Evolutionary conservation across 2,329 filamentous ascomycete species (phyloP), one percentile per base, ranked within the genome.

Genomic region (Sclerotinia trifoliorum): DNA sequence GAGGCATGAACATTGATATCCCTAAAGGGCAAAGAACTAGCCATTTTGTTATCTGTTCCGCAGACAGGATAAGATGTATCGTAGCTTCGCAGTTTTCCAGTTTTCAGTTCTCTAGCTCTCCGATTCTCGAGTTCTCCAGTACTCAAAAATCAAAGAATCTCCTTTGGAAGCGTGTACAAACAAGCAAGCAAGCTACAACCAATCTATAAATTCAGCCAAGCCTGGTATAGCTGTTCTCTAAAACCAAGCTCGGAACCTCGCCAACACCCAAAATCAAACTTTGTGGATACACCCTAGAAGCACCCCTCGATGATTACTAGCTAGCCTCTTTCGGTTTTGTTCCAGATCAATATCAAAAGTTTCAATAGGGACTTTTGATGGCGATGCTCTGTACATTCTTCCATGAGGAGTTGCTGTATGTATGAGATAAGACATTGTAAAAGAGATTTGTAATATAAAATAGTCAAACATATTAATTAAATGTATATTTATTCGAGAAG

Each of bases 1-100:
- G 94, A 93, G 73, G 93, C 91, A 80, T 96, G 93, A 79, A 99
- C 88, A 80, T 98, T 99, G 83, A 98, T 96, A 83, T 99, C 95
- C 78, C 94, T 88, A 81, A 94, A 99, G 29, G 94, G 95, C 67
- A 90, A 82, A 66, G 81, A 79, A 46, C 46, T 55, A 72, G 81
- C 81, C 85, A 85, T 87, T 66, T 68, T 75, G 73, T 35, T 21
- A 6, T 65, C 10, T 61, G 46, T 66, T 6, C 64, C 58, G 32
- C 29, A 49, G 54, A 42, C 5, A 26, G 17, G 26, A 13, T 49
- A 35, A 55, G 39, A 39, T 39, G 39, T 26, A 39, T 51, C 5
- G n/a, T 51, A 26, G 13, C 54, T 32, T 32, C 3, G n/a, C 3
- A 17, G 7, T 57, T 24, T 19, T 26, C 29, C 11, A 11, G 10